Percentiles rank a stretch among this genome's conserved stretches.
Evolutionary conservation across 139 green algal genomes (phyloP).

Genomic region (Coccomyxa sp.): DNA sequence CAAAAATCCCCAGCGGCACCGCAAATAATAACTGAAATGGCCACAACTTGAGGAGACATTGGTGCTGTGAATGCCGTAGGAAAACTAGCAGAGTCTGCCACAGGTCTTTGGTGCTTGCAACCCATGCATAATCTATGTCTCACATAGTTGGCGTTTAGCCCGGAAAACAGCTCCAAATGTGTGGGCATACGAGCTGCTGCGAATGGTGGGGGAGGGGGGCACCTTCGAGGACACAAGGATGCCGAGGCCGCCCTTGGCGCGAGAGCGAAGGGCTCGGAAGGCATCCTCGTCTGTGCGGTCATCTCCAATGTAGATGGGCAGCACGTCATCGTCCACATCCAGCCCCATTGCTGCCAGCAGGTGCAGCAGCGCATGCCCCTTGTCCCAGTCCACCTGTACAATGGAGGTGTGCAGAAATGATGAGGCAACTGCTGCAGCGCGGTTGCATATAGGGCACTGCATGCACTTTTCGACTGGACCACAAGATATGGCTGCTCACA

Average conservation of each 20-base stretch:
- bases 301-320: conserved; percentile 94
- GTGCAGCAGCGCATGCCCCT: conserved; percentile 88
- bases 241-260: conserved; percentile 44
- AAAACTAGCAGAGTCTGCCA: too few relatives aligned
- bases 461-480: neutral
- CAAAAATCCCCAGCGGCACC: too few relatives aligned
- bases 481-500: too few relatives aligned
- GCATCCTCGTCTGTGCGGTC: conserved; percentile 98
- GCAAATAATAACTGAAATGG: too few relatives aligned
- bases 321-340: conserved; percentile 47
- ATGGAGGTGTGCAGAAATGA: neutral
- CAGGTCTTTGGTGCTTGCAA: too few relatives aligned
- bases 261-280: conserved; percentile 59
- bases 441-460: neutral
- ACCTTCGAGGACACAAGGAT: conserved; percentile 78
- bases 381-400: conserved; percentile 92
- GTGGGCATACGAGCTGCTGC: neutral
- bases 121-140: too few relatives aligned
- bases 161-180: too few relatives aligned
- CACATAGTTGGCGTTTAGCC: too few relatives aligned
- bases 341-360: conserved; percentile 79
- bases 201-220: neutral
- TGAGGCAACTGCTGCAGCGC: neutral
- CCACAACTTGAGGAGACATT: too few relatives aligned
- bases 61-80: too few relatives aligned